Evolutionary conservation across 2,329 filamentous ascomycete genomes (phyloP).

Genomic region (Colletotrichum shisoi): DNA sequence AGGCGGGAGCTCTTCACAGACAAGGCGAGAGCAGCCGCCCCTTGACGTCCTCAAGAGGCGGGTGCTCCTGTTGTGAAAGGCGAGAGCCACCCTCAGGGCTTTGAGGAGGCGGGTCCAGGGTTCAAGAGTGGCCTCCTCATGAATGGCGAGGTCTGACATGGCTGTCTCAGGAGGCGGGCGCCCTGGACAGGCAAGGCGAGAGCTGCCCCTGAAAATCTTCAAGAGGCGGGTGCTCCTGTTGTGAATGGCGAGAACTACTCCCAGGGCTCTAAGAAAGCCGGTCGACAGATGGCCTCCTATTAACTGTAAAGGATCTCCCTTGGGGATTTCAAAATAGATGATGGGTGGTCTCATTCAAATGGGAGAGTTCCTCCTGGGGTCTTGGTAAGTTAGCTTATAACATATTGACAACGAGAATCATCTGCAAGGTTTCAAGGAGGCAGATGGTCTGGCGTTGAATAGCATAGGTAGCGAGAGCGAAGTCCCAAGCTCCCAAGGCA

Average conservation of each 20-base stretch:
- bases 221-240: no score
- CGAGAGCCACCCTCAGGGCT: neutral
- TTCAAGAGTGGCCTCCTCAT: no score
- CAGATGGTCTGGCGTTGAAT: neutral
- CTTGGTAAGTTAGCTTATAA: neutral
- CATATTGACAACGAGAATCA: neutral
- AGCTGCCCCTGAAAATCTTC: neutral
- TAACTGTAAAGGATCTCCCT: no score
- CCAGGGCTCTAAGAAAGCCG: no score
- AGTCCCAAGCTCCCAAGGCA: no score
- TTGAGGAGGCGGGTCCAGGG: neutral
- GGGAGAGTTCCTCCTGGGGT: neutral
- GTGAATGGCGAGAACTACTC: neutral
- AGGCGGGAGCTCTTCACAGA: constrained; percentile 7
- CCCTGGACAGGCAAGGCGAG: neutral
- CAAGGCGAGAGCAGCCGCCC: neutral
- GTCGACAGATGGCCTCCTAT: no score
- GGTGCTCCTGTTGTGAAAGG: neutral
- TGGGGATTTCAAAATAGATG: no score
- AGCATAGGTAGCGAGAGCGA: neutral
- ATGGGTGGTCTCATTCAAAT: neutral
- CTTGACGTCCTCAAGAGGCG: neutral
- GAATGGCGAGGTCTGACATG: neutral
- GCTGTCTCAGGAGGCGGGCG: neutral
- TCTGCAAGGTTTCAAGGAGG: neutral